A percentile compares a stretch with the other conserved stretches of the same genome.
These are phyloP conservation scores for Isatis lusitanica DNA, from an alignment of 441 rosid genomes.

Conservation along the genomic window DNA sequence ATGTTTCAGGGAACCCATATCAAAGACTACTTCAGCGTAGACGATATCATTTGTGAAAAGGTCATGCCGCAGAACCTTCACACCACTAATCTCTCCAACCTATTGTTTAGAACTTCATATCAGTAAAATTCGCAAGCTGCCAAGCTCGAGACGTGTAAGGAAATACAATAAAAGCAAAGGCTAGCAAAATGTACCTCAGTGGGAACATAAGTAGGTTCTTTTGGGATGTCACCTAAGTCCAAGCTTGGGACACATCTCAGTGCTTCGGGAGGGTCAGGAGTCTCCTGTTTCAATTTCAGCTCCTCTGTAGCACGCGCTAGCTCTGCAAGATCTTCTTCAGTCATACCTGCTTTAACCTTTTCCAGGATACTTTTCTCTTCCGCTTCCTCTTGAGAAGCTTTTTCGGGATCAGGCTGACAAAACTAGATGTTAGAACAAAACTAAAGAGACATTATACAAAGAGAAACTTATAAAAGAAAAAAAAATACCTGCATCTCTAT, in stretches of 20 bases:
- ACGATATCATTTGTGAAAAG: constrained; percentile 94
- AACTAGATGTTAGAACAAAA: constrained; percentile 31
- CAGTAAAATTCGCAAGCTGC: constrained; percentile 1
- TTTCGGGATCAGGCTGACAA: constrained; percentile 85
- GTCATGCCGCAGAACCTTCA: constrained; percentile 83
- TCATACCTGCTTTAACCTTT: constrained; percentile 73
- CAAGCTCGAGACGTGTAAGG: constrained; percentile 5
- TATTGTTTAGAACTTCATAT: constrained; percentile 35
- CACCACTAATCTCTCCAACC: constrained; percentile 85
- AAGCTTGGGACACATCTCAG: constrained; percentile 82
- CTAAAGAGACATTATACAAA: constrained; percentile 1
- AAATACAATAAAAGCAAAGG: constrained; percentile 16
- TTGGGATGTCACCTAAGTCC: constrained; percentile 77
- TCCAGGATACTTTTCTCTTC: constrained; percentile 69
- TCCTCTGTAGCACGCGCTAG: constrained; percentile 84
- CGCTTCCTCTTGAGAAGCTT: constrained; percentile 76
- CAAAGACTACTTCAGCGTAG: constrained; percentile 82
- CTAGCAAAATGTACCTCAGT: constrained; percentile 51
- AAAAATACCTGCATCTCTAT: constrained; percentile 81
- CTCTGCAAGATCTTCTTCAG: constrained; percentile 90
- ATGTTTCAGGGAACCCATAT: constrained; percentile 80
- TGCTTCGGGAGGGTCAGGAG: constrained; percentile 97
- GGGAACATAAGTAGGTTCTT: constrained; percentile 74
- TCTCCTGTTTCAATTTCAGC: constrained; percentile 84
- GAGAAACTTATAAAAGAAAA: not conserved